Evolutionary conservation across 2,329 filamentous ascomycete genomes (phyloP), one percentile per base, ranked within the genome.

Genomic region (Colletotrichum viniferum): DNA sequence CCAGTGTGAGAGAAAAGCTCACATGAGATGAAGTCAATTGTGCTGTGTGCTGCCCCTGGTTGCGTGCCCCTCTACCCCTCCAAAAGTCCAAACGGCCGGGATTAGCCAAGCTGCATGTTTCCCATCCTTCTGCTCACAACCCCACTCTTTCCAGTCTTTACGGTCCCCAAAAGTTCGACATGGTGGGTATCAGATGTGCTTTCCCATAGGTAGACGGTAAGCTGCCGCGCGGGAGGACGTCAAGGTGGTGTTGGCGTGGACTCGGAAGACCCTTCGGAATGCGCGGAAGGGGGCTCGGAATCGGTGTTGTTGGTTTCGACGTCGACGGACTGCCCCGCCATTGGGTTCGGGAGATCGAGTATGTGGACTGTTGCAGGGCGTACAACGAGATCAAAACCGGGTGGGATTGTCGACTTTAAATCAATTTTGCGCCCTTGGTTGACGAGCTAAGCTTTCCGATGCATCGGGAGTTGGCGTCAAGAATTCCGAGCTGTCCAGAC

Each of bases 1-100:
- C 26, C 28, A 24, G 55, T 48, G 18, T 65, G 32, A 60, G 52
- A 68, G 63, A 60, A 64, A 43, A 12, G 52, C 34, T 21, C 21
- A 55, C 26, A 26, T 62, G 38, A 72, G 61, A 67, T 38, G 72
- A 72, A 74, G 72, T 72, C 72, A 67, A 72, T 67, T 63, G 60
- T 18, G 18, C 60, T 38, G n/a, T n/a, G 9, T n/a, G 16, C 18
- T 21, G n/a, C 43, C 43, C 43, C 43, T 21, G n/a, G n/a, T 52
- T 52, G 58, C 58, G 9, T 61, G 58, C 58, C 58, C 58, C 58
- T 61, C 58, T 21, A 63, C 61, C 61, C 38, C 38, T 65, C 62
- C 62, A 65, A 30, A 24, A 52, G 24, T 52, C 43, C 43, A 52
- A 38, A 30, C 55, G 21, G n/a, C 64, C 18, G 8, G 18, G 48